Base-by-base conservation (phyloP, 192 early-diverging fungal species). In the Gonapodya sp. region DNA sequence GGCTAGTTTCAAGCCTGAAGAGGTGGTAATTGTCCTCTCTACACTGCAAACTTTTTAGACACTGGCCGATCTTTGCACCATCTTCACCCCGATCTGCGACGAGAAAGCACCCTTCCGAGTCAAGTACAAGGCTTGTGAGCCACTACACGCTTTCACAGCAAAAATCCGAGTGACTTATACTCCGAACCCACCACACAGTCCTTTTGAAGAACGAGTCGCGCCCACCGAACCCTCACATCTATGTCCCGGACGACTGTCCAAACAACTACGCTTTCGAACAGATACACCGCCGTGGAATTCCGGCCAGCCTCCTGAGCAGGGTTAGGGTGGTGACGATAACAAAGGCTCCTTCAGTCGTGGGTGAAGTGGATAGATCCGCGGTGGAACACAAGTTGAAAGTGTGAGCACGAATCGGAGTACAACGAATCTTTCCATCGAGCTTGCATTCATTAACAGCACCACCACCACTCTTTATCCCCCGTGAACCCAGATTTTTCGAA, bases 361-460 rank as follows among this genome's bases (percentile, higher is more conserved):
- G 46, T 16, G 46, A 64, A 24, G 24, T 64, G 8, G 46, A 64
- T 64, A 8, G 46, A 64, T 64, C 46, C 46, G 46, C 46, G 8
- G 46, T 64, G 24, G 46, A 64, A 64, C 46, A 64, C 46, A 64
- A 64, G 46, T 64, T 64, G 46, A 64, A 64, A 64, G 46, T 64
- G 46, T 64, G 46, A 64, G 46, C 24, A 64, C 24, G 8, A n/a
- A n/a, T n/a, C n/a, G n/a, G n/a, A n/a, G n/a, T n/a, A n/a, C n/a
- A n/a, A n/a, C n/a, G n/a, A n/a, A n/a, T n/a, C n/a, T n/a, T n/a
- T n/a, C n/a, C n/a, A n/a, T n/a, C n/a, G n/a, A n/a, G n/a, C n/a
- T n/a, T n/a, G n/a, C n/a, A n/a, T 24, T 24, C 46, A 64, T 24
- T n/a, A 64, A 64, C 46, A 16, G 46, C 46, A 64, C 46, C 46